Evolutionary conservation across 305 asterid species (phyloP), one percentile per base, ranked within the genome.

Genomic region (Nicotiana rustica): DNA sequence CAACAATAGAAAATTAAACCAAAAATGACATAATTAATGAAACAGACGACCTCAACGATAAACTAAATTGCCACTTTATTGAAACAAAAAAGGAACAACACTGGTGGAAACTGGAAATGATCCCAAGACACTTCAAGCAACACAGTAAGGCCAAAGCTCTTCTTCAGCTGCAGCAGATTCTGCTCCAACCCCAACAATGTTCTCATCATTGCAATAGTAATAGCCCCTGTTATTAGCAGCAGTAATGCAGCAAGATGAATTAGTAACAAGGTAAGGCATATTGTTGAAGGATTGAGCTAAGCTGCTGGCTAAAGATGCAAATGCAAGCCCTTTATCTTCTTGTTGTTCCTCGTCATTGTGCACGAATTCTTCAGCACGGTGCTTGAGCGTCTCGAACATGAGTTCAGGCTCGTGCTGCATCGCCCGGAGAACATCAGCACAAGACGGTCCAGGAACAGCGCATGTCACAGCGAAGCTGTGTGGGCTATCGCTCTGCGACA

Each of bases 351-450:
- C 88, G 19, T 81, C 85, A 2, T 83, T 87, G 13, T 78, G 89
- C 1, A 83, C 83, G 5, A 84, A 86, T 55, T 93, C 98, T 88
- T 94, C 99, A 0, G 90, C 90, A 0, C 99, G 91, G 82, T 91
- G 98, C 93, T 93, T 96, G 87, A 96, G 97, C 0, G 92, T 92
- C 90, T 92, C 90, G 60, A 93, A 93, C 99, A 96, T 96, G 85
- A 93, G 87, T 91, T 93, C 97, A 1, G 99, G 99, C 89, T 96
- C 96, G 47, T 91, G 92, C 87, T 93, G 98, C 99, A 96, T 93
- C 84, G 89, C 89, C 7, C 95, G 92, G 78, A 96, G 99, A 36
- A 96, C 98, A 9, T 94, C 98, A n/a, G 91, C 86, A 5, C 95
- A 89, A 3, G 98, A 91, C 0, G 89, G 97, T 0, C 99, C 99